Conservation (phyloP, 2,329 filamentous ascomycete species). For the Penicillium aurantiogriseum region DNA sequence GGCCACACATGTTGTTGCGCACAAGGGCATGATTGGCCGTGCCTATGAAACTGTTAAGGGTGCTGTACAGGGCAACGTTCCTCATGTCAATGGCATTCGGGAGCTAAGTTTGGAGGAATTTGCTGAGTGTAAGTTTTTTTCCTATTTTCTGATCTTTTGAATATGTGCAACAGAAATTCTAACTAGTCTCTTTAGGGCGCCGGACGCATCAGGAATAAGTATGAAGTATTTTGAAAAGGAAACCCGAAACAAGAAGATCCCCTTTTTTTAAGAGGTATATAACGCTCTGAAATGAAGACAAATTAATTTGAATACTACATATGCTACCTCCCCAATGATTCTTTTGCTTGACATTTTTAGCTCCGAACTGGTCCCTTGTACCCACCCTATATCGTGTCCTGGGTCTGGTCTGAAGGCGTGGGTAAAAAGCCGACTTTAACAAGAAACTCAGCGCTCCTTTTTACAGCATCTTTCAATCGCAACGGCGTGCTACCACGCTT, state of each 20-base stretch:
- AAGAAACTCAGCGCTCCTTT: conserved; percentile 14
- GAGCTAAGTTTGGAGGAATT: conserved; percentile 69
- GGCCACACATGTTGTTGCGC: conserved; percentile 67
- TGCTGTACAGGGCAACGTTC: conserved; percentile 67
- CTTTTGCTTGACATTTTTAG: neutral
- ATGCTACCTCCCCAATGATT: neutral
- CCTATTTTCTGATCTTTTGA: neutral
- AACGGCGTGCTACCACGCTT: conserved; percentile 3
- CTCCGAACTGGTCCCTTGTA: neutral
- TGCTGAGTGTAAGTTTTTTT: conserved; percentile 51
- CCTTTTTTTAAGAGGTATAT: neutral
- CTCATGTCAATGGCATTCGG: conserved; percentile 71
- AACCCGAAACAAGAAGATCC: neutral
- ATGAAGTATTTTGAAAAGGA: too few species aligned
- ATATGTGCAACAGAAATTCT: neutral
- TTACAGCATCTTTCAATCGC: conserved; percentile 14
- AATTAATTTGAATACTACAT: neutral
- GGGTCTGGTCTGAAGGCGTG: neutral
- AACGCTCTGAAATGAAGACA: neutral
- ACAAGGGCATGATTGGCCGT: conserved; percentile 62
- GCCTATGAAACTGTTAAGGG: conserved; percentile 74
- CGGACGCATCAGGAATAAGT: conserved; percentile 27
- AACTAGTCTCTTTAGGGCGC: conserved; percentile 28
- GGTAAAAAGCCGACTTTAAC: conserved; percentile 10
- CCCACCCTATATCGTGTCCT: neutral